Evolutionary conservation across 2,329 filamentous ascomycete genomes (phyloP).

Genomic region (Diaporthe sp.): DNA sequence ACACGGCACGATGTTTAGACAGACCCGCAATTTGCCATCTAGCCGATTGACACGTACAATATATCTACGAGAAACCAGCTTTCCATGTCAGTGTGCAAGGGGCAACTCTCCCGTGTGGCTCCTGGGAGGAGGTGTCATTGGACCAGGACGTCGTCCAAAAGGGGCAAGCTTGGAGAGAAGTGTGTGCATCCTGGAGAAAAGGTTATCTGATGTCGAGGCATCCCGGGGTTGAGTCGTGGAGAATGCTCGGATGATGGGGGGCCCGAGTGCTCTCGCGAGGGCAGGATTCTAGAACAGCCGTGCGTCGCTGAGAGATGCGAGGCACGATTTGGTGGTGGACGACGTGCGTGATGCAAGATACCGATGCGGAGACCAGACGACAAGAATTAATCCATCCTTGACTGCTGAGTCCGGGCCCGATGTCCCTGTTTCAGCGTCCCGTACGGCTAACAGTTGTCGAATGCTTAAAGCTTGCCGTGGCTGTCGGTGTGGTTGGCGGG

Average conservation of each 20-base stretch:
- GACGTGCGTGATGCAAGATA: background rate
- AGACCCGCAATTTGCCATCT: background rate
- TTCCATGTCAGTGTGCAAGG: background rate
- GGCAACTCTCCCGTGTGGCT: no score
- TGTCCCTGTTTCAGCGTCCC: slow-evolving; percentile 18
- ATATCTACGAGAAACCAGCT: background rate
- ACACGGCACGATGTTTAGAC: background rate
- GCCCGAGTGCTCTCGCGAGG: background rate
- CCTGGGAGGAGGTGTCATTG: background rate
- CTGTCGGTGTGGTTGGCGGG: background rate
- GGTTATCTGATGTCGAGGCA: background rate
- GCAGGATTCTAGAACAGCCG: background rate
- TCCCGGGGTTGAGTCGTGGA: background rate
- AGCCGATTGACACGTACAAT: background rate
- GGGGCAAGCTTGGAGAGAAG: slow-evolving; percentile 2
- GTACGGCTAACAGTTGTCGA: background rate
- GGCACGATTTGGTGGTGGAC: background rate
- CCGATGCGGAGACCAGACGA: background rate
- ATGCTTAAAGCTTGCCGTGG: background rate
- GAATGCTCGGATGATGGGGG: slow-evolving; percentile 10
- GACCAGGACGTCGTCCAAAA: background rate
- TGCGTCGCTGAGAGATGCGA: background rate
- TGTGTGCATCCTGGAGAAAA: background rate
- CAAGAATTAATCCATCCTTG: background rate
- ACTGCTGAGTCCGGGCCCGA: background rate